These are phyloP conservation scores for Gremmenia infestans DNA, from an alignment of 2,329 filamentous ascomycete genomes.

Conservation along the genomic window DNA sequence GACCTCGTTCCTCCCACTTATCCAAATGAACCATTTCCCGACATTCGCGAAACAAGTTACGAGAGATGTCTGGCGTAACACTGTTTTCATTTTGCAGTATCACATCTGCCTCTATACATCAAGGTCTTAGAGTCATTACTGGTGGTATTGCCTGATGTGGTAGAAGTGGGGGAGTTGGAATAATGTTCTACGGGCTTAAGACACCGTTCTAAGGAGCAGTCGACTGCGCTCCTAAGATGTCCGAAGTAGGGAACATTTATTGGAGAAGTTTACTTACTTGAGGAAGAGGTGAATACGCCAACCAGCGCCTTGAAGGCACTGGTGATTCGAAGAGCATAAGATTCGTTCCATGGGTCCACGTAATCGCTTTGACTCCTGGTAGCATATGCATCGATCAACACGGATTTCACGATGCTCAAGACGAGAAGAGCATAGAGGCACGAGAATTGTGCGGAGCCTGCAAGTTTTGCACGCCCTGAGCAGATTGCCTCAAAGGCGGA, in stretches of 20 bases:
- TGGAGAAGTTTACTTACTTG: slow-evolving; percentile 1
- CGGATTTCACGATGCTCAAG: slow-evolving; percentile 16
- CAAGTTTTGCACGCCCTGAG: slow-evolving; percentile 15
- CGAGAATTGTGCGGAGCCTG: slow-evolving; percentile 14
- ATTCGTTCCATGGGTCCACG: slow-evolving; percentile 13
- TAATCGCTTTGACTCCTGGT: slow-evolving; percentile 12
- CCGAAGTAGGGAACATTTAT: too few relatives aligned
- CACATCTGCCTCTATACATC: slow-evolving; percentile 2
- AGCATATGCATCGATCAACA: slow-evolving; percentile 22
- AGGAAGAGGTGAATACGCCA: slow-evolving; percentile 21
- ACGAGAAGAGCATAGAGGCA: slow-evolving; percentile 20
- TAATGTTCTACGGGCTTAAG: too few relatives aligned
- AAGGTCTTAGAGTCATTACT: too few relatives aligned
- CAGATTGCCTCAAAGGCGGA: slow-evolving; percentile 17
- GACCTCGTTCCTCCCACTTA: slow-evolving; percentile 13
- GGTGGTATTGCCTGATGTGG: too few relatives aligned
- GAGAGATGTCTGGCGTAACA: not conserved
- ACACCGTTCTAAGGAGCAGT: too few relatives aligned
- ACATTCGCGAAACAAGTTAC: not conserved
- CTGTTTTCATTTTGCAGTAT: slow-evolving; percentile 8
- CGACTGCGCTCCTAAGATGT: too few relatives aligned
- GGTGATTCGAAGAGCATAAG: slow-evolving; percentile 12
- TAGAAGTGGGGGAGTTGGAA: too few relatives aligned
- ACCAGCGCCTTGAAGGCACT: slow-evolving; percentile 21
- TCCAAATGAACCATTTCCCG: slow-evolving; percentile 8